phyloP scores from a whole-genome alignment of 345 rosid species.

The Syzygium aromaticum region DNA sequence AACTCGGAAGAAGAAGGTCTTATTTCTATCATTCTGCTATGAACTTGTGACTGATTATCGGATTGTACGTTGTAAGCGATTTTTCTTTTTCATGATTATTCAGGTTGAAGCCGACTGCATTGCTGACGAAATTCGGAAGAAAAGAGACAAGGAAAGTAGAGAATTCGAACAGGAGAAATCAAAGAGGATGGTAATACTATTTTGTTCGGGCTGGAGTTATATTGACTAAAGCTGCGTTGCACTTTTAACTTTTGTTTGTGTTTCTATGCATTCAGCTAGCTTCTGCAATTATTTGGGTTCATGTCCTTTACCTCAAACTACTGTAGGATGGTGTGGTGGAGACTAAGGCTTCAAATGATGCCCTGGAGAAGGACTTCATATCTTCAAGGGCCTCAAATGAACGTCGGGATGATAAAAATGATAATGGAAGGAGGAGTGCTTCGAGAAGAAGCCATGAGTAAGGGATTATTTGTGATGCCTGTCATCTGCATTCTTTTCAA shows the following conservation, averaged over 20 bases:
- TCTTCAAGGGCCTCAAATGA: constrained; percentile 27
- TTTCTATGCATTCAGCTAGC: constrained; percentile 91
- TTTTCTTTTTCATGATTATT: constrained; percentile 3
- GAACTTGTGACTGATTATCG: not conserved
- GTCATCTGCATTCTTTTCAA: not conserved
- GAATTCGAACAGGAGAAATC: constrained; percentile 37
- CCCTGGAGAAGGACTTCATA: constrained; percentile 29
- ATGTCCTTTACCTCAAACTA: constrained; percentile 99
- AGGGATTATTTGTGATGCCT: not conserved
- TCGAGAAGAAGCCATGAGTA: constrained; percentile 58
- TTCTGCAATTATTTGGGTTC: constrained; percentile 99
- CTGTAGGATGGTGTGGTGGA: constrained; percentile 86
- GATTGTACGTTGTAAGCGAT: not conserved
- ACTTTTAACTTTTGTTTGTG: constrained; percentile 62
- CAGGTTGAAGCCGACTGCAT: constrained; percentile 65
- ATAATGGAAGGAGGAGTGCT: constrained; percentile 43
- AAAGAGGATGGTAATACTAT: constrained; percentile 69
- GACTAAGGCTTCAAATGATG: constrained; percentile 29
- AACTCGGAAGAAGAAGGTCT: constrained; percentile 65
- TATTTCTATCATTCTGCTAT: not conserved
- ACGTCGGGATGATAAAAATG: constrained; percentile 35
- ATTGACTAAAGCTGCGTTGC: constrained; percentile 27
- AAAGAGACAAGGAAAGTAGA: constrained; percentile 52
- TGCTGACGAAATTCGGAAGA: constrained; percentile 55
- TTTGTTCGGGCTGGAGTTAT: constrained; percentile 63